Evolutionary conservation across 495 filamentous ascomycete species (phyloP).

Genomic region (Podospora didyma): DNA sequence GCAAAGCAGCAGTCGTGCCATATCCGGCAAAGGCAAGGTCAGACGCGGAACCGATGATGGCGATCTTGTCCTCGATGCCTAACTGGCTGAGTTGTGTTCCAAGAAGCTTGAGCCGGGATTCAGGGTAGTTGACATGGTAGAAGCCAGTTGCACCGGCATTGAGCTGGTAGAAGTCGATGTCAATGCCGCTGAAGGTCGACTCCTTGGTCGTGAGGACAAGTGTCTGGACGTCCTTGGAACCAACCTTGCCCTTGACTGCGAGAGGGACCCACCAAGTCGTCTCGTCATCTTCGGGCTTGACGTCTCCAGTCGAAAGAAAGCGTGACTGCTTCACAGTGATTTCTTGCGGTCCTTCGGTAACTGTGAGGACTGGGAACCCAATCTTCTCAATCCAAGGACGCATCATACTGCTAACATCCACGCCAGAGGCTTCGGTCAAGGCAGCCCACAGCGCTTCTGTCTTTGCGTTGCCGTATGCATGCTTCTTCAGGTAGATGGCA

Average conservation of each 20-base stretch:
- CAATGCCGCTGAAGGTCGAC: slow-evolving; percentile 66
- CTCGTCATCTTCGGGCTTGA: slow-evolving; percentile 75
- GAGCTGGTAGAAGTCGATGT: slow-evolving; percentile 84
- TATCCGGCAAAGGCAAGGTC: slow-evolving; percentile 85
- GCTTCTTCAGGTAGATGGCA: slow-evolving; percentile 78
- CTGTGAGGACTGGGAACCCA: slow-evolving; percentile 84
- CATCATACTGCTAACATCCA: slow-evolving; percentile 85
- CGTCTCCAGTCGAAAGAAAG: slow-evolving; percentile 87
- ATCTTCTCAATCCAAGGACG: slow-evolving; percentile 90
- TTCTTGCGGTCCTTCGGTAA: slow-evolving; percentile 76
- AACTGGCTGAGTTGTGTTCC: slow-evolving; percentile 68
- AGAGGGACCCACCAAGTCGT: slow-evolving; percentile 97
- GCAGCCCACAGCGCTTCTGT: slow-evolving; percentile 90
- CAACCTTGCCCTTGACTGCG: slow-evolving; percentile 61
- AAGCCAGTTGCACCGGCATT: slow-evolving; percentile 87
- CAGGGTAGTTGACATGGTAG: slow-evolving; percentile 89
- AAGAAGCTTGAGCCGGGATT: slow-evolving; percentile 70
- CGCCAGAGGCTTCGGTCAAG: slow-evolving; percentile 82
- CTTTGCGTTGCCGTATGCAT: slow-evolving; percentile 91
- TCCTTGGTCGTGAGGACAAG: slow-evolving; percentile 71
- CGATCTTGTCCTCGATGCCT: slow-evolving; percentile 84
- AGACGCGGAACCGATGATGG: slow-evolving; percentile 84
- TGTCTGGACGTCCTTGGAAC: slow-evolving; percentile 41
- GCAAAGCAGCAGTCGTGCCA: slow-evolving; percentile 69
- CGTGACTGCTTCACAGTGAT: slow-evolving; percentile 79